phyloP scores from a whole-genome alignment of 2,329 filamentous ascomycete species.

The Dothideomycetes sp. region DNA sequence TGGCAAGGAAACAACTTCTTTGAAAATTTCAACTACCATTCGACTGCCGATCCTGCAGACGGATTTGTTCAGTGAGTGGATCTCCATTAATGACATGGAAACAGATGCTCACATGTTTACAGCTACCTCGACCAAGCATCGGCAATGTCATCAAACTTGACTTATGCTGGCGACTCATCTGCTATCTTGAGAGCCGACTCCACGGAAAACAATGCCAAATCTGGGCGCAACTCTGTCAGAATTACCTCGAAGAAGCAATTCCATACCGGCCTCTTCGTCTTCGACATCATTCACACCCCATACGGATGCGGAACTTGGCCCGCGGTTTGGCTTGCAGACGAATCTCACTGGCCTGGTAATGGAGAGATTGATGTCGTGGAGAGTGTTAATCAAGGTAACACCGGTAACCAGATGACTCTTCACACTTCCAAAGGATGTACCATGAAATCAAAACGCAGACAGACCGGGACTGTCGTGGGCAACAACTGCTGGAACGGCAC shows the following conservation, averaged over 20 bases:
- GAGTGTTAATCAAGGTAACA: conserved; percentile 25
- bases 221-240: conserved; percentile 55
- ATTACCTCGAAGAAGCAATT: conserved; percentile 53
- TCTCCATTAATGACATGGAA: neutral
- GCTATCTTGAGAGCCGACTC: conserved; percentile 24
- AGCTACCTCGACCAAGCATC: conserved; percentile 19
- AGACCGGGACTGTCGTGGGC: conserved; percentile 51
- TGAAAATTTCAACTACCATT: conserved; percentile 42
- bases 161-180: conserved; percentile 21
- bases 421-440: conserved; percentile 28
- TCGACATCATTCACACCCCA: conserved; percentile 56
- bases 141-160: conserved; percentile 21
- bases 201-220: conserved; percentile 19
- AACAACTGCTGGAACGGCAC: conserved; percentile 33
- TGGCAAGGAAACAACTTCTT: conserved; percentile 41
- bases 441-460: conserved; percentile 49
- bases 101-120: neutral
- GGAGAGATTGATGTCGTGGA: conserved; percentile 34
- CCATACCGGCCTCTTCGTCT: conserved; percentile 56
- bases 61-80: conserved; percentile 42
- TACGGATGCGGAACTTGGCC: conserved; percentile 58
- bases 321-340: conserved; percentile 56
- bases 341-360: conserved; percentile 47
- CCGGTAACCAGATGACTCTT: conserved; percentile 26
- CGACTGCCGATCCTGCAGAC: conserved; percentile 38